phyloP scores from a whole-genome alignment of 352 stramenopile species.

The Phytophthora litchii region DNA sequence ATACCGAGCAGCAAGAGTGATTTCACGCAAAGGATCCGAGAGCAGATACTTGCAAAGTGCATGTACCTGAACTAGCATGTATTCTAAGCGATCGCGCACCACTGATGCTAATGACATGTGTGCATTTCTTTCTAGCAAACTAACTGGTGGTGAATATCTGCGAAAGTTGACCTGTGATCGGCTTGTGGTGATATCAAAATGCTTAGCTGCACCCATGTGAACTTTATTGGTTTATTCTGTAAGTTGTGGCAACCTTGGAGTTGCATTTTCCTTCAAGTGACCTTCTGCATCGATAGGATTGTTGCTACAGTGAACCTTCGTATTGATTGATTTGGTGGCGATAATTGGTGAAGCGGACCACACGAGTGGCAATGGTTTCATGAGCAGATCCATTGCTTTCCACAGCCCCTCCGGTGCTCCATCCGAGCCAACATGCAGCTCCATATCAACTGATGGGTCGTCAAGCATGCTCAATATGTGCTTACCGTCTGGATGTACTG shows the following conservation, averaged over 20 bases:
- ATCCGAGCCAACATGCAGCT: conserved; percentile 52
- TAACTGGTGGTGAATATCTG: too few relatives aligned
- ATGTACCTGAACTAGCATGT: conserved; percentile 28
- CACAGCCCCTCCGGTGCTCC: conserved; percentile 29
- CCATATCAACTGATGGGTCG: conserved; percentile 33
- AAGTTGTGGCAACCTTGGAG: conserved; percentile 14
- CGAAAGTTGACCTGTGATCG: too few relatives aligned
- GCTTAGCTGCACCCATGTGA: neutral
- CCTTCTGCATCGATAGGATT: neutral
- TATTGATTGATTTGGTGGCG: neutral
- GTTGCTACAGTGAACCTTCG: neutral
- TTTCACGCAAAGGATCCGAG: conserved; percentile 28
- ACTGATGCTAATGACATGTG: neutral
- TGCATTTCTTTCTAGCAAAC: neutral
- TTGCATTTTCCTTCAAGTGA: conserved; percentile 10
- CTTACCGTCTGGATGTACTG: conserved; percentile 27
- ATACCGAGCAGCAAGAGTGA: conserved; percentile 29
- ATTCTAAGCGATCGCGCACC: neutral
- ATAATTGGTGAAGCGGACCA: conserved; percentile 4
- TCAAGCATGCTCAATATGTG: conserved; percentile 37
- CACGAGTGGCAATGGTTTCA: conserved; percentile 7
- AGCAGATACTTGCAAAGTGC: conserved; percentile 23
- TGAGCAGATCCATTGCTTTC: conserved; percentile 25
- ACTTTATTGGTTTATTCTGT: conserved; percentile 7
- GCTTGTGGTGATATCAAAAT: too few relatives aligned